Evolutionary conservation across 495 filamentous ascomycete genomes (phyloP).

Genomic region (Neurospora terricola): DNA sequence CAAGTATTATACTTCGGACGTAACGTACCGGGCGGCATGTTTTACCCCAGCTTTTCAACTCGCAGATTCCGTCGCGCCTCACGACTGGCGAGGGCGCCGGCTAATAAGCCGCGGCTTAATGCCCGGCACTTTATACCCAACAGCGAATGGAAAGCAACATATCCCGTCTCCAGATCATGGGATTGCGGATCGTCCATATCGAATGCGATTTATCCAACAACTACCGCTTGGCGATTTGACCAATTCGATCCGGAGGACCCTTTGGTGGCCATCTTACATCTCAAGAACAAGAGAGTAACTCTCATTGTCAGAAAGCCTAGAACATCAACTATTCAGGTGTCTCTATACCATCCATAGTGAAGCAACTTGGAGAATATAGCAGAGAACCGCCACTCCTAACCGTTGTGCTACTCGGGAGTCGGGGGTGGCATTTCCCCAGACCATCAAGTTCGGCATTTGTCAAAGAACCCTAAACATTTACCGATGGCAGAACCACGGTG

Average conservation of each 20-base stretch:
- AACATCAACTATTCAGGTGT: not conserved
- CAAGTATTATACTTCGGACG: not conserved
- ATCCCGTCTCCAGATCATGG: slow-evolving; percentile 23
- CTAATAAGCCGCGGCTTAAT: slow-evolving; percentile 16
- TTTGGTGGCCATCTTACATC: not conserved
- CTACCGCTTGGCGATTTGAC: slow-evolving; percentile 16
- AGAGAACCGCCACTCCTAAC: not conserved
- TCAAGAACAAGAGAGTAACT: not conserved
- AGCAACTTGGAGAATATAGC: not conserved
- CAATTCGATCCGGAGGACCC: not conserved
- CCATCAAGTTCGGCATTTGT: not conserved
- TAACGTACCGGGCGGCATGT: not conserved
- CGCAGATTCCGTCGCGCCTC: not conserved
- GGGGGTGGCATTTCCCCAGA: not conserved
- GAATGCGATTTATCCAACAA: slow-evolving; percentile 19
- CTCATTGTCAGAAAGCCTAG: not conserved
- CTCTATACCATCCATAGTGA: not conserved
- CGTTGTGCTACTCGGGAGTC: not conserved
- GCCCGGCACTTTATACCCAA: slow-evolving; percentile 7
- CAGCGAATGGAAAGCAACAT: slow-evolving; percentile 10
- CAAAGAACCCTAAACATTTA: not conserved
- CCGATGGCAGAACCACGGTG: not conserved
- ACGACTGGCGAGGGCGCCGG: slow-evolving; percentile 2
- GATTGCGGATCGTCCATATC: slow-evolving; percentile 1
- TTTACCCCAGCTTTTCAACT: not conserved